Conservation (phyloP, 169 alveolate species). For the Cryptosporidium bovis region DNA sequence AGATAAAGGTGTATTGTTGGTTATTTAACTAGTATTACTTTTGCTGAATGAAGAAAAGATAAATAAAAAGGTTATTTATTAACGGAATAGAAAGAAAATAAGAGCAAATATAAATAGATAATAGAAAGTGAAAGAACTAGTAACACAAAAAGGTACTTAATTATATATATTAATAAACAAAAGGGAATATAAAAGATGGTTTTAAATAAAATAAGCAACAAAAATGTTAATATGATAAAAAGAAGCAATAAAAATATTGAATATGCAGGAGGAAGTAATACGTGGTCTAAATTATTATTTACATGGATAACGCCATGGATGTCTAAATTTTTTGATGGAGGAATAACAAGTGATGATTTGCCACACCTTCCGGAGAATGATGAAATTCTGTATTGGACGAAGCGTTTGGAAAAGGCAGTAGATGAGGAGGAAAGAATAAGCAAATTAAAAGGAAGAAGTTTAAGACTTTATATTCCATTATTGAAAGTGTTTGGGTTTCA, state of each 20-base stretch:
- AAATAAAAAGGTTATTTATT: too few species aligned
- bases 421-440: constrained; percentile 64
- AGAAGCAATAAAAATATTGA: constrained; percentile 4
- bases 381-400: constrained; percentile 33
- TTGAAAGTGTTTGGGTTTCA: constrained; percentile 61
- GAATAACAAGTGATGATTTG: constrained; percentile 49
- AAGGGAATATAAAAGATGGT: neutral
- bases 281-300: constrained; percentile 53
- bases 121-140: too few species aligned
- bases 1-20: too few species aligned
- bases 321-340: constrained; percentile 43
- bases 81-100: too few species aligned
- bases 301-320: constrained; percentile 72
- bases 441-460: constrained; percentile 28
- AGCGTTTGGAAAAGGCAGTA: constrained; percentile 44
- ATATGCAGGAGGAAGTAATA: constrained; percentile 52
- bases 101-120: too few species aligned
- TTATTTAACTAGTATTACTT: too few species aligned
- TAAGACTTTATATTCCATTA: constrained; percentile 43
- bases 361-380: constrained; percentile 64
- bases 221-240: neutral
- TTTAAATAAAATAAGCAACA: neutral
- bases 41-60: too few species aligned
- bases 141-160: too few species aligned
- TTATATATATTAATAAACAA: too few species aligned